Base-by-base conservation (phyloP, 768 basidiomycete species). In the Collybia nuda region DNA sequence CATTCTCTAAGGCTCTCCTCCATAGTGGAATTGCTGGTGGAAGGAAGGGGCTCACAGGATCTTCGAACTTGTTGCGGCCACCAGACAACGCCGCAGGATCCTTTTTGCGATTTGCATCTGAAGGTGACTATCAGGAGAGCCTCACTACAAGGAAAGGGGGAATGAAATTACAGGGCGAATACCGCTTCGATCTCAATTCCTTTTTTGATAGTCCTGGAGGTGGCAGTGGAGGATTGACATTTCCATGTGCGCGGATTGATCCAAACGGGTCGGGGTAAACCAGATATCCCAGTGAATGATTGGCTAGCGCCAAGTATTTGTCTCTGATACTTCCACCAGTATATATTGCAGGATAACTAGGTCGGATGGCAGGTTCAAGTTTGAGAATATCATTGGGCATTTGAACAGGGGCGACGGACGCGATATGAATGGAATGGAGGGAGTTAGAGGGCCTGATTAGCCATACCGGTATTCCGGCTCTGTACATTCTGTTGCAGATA, bases 31-130 rank as follows among this genome's bases (percentile, higher is more conserved):
- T 55, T 1, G 50, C 32, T 12, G 41, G 54, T 17, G 54, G 46
- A 12, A 47, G 40, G 1, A 55, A 36, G 2, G 26, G 5, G 37
- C 26, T 26, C 12, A 29, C 26, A 3, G 50, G 50, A 41, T 55
- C 54, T 32, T 55, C 46, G 24, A 55, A 51, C n/a, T 55, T 55
- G 28, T 51, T 26, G 4, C 45, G 38, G 7, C 50, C 50, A 9
- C 18, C 3, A 5, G 42, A 37, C 15, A 48, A 44, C 0, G 50
- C 19, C 3, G 35, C 18, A 1, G 32, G 24, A 6, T 18, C n/a
- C 43, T 55, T 51, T 3, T 21, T 45, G 26, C 17, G 17, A 3
- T 21, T 17, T 8, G 15, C 28, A 37, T 54, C 48, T 46, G 18
- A 24, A 9, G n/a, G 22, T 14, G 3, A n/a, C 17, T 44, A 23